Evolutionary conservation across 2,329 filamentous ascomycete genomes (phyloP).

Genomic region (Berkeleyomyces basicola): DNA sequence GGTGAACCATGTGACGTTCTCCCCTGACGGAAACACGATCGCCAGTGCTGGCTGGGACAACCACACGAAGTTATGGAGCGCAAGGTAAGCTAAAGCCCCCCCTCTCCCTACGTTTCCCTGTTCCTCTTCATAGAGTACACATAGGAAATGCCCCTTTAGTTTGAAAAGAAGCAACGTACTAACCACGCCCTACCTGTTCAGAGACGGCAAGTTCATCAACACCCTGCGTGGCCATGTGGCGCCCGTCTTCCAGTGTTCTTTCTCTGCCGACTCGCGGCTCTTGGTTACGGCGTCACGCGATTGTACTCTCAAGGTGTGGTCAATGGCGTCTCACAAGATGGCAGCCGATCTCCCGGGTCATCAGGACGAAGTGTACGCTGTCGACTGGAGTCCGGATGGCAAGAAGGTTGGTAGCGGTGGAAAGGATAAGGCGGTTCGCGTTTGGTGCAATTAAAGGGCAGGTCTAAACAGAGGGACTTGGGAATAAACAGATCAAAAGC

Average conservation of each 20-base stretch:
- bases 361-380: slow-evolving; percentile 80
- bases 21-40: slow-evolving; percentile 72
- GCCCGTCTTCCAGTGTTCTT: slow-evolving; percentile 81
- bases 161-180: background rate
- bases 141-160: background rate
- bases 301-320: slow-evolving; percentile 89
- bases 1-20: slow-evolving; percentile 91
- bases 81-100: slow-evolving; percentile 31
- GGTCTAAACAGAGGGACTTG: background rate
- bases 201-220: slow-evolving; percentile 61
- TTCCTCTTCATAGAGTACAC: background rate
- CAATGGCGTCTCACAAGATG: slow-evolving; percentile 70
- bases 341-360: slow-evolving; percentile 71
- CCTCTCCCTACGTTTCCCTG: background rate
- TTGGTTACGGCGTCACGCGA: slow-evolving; percentile 82
- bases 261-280: slow-evolving; percentile 80
- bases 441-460: slow-evolving; percentile 43
- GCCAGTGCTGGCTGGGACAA: slow-evolving; percentile 89
- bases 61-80: slow-evolving; percentile 83
- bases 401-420: slow-evolving; percentile 79
- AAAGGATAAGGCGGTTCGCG: slow-evolving; percentile 65
- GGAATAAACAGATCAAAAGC: background rate
- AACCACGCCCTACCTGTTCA: slow-evolving; percentile 17
- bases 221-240: slow-evolving; percentile 79
- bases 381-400: slow-evolving; percentile 90